phyloP scores from a whole-genome alignment of 2,329 filamentous ascomycete species.

The Diaporthe eres region DNA sequence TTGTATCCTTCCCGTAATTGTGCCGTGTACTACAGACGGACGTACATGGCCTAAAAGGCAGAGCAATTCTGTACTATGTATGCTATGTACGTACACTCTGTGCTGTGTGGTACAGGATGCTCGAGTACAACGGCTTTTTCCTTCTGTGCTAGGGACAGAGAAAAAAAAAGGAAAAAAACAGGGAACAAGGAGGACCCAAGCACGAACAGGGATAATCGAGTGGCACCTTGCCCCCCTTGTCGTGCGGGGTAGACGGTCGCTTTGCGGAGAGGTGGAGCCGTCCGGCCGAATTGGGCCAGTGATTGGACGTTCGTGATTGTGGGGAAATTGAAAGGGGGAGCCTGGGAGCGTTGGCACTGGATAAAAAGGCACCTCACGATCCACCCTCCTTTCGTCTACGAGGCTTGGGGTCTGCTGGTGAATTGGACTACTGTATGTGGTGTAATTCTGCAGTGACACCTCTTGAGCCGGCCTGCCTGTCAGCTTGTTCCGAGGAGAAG shows the following conservation, averaged over 20 bases:
- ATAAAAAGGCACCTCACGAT: slow-evolving; percentile 7
- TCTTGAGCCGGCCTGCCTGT: not conserved
- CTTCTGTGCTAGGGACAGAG: not conserved
- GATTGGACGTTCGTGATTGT: slow-evolving; percentile 7
- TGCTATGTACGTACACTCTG: not conserved
- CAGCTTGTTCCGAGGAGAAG: not conserved
- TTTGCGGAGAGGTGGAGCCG: slow-evolving; percentile 36
- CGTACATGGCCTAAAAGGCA: not conserved
- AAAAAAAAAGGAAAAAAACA: slow-evolving; percentile 19
- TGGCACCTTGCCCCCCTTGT: slow-evolving; percentile 4
- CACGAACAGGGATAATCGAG: not conserved
- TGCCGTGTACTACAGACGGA: not conserved
- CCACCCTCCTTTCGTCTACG: not conserved
- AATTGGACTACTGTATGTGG: slow-evolving; percentile 19
- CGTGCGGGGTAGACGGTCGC: slow-evolving; percentile 25
- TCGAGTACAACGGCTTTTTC: slow-evolving; percentile 27
- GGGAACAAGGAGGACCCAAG: slow-evolving; percentile 28
- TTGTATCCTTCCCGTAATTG: slow-evolving; percentile 13
- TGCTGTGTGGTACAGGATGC: not conserved
- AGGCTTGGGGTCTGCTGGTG: not conserved
- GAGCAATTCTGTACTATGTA: not conserved
- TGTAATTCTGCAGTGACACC: slow-evolving; percentile 27
- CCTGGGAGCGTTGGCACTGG: slow-evolving; percentile 9
- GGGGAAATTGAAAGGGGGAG: slow-evolving; percentile 26
- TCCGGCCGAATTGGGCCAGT: not conserved